Conservation (phyloP, 2,329 filamentous ascomycete genomes). For the Ascochyta pisi region DNA sequence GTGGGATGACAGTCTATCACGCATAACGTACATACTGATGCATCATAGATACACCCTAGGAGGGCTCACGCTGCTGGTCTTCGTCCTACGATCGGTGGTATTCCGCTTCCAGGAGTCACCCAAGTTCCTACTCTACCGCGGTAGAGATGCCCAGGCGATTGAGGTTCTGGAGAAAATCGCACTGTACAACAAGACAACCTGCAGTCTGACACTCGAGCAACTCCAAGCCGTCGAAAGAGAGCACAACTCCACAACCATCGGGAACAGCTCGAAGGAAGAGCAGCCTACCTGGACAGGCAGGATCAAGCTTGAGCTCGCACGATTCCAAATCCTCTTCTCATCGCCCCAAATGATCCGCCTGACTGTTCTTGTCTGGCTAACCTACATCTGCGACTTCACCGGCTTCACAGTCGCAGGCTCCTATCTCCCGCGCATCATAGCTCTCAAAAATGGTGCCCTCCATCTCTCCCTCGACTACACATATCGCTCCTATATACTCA, state of each 20-base stretch:
- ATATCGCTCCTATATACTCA: constrained; percentile 62
- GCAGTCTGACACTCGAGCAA: constrained; percentile 44
- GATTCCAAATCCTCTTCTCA: constrained; percentile 57
- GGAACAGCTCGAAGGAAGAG: constrained; percentile 40
- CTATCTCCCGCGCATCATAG: constrained; percentile 60
- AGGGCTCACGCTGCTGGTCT: constrained; percentile 51
- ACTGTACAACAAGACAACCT: constrained; percentile 50
- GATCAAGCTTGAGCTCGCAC: constrained; percentile 49
- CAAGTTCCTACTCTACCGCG: constrained; percentile 64
- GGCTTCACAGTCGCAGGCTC: constrained; percentile 58
- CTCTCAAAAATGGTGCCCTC: constrained; percentile 58
- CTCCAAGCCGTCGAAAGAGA: constrained; percentile 47
- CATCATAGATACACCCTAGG: constrained; percentile 47
- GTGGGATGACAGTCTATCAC: background rate
- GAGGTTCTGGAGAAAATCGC: constrained; percentile 54
- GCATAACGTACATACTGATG: background rate
- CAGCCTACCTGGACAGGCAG: constrained; percentile 43
- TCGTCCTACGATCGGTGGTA: constrained; percentile 61
- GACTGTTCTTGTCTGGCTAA: constrained; percentile 59
- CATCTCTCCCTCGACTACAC: constrained; percentile 55
- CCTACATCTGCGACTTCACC: constrained; percentile 60
- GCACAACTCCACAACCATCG: constrained; percentile 35
- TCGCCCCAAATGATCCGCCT: constrained; percentile 52
- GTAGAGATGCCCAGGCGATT: constrained; percentile 61
- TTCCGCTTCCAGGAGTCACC: constrained; percentile 66